phyloP scores from a whole-genome alignment of 2,329 filamentous ascomycete species.

The Cercospora janseana region DNA sequence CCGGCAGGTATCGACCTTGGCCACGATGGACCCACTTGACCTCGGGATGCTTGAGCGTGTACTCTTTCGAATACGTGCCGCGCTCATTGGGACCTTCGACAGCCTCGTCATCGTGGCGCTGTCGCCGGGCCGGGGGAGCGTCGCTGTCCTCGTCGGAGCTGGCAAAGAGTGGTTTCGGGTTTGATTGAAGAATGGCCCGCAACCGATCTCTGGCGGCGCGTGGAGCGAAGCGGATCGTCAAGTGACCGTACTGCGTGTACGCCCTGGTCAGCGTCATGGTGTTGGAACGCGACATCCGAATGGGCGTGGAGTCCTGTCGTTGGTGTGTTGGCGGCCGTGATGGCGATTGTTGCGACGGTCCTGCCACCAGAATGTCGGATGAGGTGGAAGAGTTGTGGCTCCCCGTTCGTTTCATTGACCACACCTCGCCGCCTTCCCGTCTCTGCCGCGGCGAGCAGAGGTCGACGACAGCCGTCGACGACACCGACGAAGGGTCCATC shows the following conservation, averaged over 20 bases:
- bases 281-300: conserved; percentile 7
- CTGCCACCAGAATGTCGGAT: conserved; percentile 32
- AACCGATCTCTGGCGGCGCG: conserved; percentile 17
- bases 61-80: conserved; percentile 36
- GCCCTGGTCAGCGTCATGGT: conserved; percentile 4
- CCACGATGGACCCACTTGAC: conserved; percentile 38
- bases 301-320: not conserved
- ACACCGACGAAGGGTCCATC: conserved; percentile 11
- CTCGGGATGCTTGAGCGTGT: conserved; percentile 34
- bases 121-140: not conserved
- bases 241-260: conserved; percentile 9
- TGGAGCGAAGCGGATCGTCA: conserved; percentile 19
- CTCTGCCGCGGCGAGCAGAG: conserved; percentile 19
- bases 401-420: conserved; percentile 18
- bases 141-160: conserved; percentile 9
- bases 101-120: conserved; percentile 6
- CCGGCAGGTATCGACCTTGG: conserved; percentile 37
- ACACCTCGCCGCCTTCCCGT: conserved; percentile 4
- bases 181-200: conserved; percentile 17
- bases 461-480: not conserved
- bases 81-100: conserved; percentile 33
- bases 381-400: conserved; percentile 29
- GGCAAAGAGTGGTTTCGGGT: conserved; percentile 13
- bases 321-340: not conserved
- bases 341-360: conserved; percentile 15